Conservation (phyloP, 2,329 filamentous ascomycete genomes). For the Fusarium sp. region DNA sequence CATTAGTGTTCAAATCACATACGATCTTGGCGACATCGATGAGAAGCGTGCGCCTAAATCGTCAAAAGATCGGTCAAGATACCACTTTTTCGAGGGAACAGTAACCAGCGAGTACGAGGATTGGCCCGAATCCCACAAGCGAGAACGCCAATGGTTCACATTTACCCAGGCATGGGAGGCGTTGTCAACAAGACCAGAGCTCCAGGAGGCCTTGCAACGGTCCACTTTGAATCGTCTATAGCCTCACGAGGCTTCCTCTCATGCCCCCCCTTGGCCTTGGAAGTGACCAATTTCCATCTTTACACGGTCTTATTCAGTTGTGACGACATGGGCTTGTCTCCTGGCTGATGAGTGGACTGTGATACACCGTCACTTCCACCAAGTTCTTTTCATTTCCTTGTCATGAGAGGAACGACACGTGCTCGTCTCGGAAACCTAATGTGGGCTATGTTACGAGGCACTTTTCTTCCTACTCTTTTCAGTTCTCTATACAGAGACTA, state of each 20-base stretch:
- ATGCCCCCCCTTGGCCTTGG: neutral
- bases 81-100: constrained; percentile 88
- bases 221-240: constrained; percentile 73
- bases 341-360: neutral
- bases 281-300: neutral
- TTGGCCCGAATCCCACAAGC: constrained; percentile 96
- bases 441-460: constrained; percentile 4
- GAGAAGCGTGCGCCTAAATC: constrained; percentile 85
- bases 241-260: constrained; percentile 12
- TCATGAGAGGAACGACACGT: constrained; percentile 30
- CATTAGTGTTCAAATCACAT: constrained; percentile 85
- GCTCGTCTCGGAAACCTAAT: constrained; percentile 6
- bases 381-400: constrained; percentile 2
- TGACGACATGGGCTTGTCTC: neutral
- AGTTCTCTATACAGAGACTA: constrained; percentile 36
- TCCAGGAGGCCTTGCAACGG: constrained; percentile 86
- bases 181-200: constrained; percentile 82
- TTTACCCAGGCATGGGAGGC: constrained; percentile 84
- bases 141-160: constrained; percentile 89
- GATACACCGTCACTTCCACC: neutral
- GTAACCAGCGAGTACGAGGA: constrained; percentile 86
- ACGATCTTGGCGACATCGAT: constrained; percentile 86
- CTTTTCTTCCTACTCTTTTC: constrained; percentile 23
- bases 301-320: neutral
- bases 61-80: constrained; percentile 72